Evolutionary conservation across 768 basidiomycete genomes (phyloP).

Genomic region (Boletellus sp.): DNA sequence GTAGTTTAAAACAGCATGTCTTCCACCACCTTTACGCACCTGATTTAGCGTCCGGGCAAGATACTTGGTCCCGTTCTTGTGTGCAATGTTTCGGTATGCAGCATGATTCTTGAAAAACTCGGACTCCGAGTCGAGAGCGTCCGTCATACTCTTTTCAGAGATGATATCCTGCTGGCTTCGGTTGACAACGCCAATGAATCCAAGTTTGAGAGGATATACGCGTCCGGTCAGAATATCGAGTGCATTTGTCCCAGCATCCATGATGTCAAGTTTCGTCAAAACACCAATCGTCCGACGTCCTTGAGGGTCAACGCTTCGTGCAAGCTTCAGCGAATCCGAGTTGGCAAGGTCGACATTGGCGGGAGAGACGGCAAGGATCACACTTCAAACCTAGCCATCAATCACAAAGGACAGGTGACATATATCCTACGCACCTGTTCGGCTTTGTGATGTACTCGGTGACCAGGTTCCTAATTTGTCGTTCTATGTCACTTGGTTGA

Average conservation of each 20-base stretch:
- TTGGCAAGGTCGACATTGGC: conserved; percentile 99
- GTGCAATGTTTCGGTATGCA: conserved; percentile 92
- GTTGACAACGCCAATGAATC: conserved; percentile 97
- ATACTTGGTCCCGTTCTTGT: conserved; percentile 96
- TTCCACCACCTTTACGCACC: conserved; percentile 41
- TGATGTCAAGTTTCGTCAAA: conserved; percentile 94
- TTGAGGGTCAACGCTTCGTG: conserved; percentile 92
- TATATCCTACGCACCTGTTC: conserved; percentile 63
- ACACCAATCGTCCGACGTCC: conserved; percentile 96
- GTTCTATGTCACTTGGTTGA: conserved; percentile 96
- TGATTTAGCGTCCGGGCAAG: conserved; percentile 92
- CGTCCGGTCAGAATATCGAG: conserved; percentile 94
- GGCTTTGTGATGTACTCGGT: conserved; percentile 95
- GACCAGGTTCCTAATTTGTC: conserved; percentile 93
- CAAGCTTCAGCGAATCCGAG: conserved; percentile 95
- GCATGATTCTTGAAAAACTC: conserved; percentile 91
- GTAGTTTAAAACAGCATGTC: background rate
- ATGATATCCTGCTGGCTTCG: conserved; percentile 98
- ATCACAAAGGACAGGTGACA: background rate
- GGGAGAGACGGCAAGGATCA: conserved; percentile 94
- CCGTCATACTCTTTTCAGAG: conserved; percentile 75
- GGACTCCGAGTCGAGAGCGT: conserved; percentile 78
- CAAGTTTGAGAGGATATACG: conserved; percentile 95
- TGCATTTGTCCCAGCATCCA: conserved; percentile 99
- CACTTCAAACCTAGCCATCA: conserved; percentile 46